These are phyloP conservation scores for Trifolium subterraneum DNA, from an alignment of 306 rosid species.

Conservation along the genomic window DNA sequence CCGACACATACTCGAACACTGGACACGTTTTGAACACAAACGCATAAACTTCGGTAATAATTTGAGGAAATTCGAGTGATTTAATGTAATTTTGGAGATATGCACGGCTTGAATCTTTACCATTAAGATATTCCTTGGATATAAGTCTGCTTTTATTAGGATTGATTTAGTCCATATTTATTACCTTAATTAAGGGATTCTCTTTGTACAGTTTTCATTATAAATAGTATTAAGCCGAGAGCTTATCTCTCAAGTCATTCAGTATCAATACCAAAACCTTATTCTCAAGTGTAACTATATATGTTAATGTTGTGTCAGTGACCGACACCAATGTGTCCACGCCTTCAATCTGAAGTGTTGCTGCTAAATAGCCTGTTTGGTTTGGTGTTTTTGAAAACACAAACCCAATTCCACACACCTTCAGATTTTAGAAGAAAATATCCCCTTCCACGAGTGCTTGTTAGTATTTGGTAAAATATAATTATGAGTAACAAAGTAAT, in stretches of 20 bases:
- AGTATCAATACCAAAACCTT: neutral
- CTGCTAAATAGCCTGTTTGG: neutral
- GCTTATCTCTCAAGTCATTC: neutral
- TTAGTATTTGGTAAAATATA: neutral
- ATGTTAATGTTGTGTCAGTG: neutral
- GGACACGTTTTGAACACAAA: neutral
- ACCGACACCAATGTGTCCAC: neutral
- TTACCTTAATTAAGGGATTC: neutral
- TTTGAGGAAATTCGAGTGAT: neutral
- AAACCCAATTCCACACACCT: constrained; percentile 17
- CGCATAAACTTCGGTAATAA: neutral
- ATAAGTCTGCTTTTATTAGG: neutral
- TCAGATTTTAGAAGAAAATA: neutral
- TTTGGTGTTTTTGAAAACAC: neutral
- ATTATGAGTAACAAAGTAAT: neutral
- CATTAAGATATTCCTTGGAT: neutral
- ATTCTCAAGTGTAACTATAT: neutral
- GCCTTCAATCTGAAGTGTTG: neutral
- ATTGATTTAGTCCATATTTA: neutral
- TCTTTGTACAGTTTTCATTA: neutral
- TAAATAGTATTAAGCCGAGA: neutral
- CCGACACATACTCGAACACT: neutral
- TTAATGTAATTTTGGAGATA: neutral
- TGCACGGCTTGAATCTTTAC: neutral
- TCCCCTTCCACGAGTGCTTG: neutral